A percentile compares a stretch with the other conserved stretches of the same genome.
Evolutionary conservation across 2,329 filamentous ascomycete genomes (phyloP).

Genomic region (Teratosphaeria viscida): DNA sequence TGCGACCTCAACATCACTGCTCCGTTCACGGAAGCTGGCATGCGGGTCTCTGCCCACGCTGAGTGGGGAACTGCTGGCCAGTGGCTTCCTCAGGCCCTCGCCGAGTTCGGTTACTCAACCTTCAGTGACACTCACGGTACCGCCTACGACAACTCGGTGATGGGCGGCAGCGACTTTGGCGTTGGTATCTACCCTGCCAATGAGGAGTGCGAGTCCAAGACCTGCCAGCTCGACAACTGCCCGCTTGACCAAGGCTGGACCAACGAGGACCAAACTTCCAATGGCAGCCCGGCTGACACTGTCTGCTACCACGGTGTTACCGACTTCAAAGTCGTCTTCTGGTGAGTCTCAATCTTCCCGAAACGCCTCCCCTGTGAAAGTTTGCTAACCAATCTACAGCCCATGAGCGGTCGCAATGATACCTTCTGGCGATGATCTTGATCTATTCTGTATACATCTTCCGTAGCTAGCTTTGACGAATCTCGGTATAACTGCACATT

Average conservation of each 20-base stretch:
- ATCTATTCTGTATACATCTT: neutral
- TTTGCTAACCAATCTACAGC: neutral
- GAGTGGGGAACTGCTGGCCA: slow-evolving; percentile 17
- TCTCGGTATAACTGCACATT: neutral
- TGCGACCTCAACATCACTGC: slow-evolving; percentile 9
- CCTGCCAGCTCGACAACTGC: slow-evolving; percentile 16
- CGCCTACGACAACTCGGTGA: slow-evolving; percentile 18
- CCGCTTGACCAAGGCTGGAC: slow-evolving; percentile 17
- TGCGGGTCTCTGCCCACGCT: slow-evolving; percentile 20
- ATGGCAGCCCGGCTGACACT: slow-evolving; percentile 20
- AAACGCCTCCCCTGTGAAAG: neutral
- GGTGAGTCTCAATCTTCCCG: neutral
- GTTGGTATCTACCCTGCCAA: slow-evolving; percentile 16
- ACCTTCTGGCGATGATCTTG: neutral
- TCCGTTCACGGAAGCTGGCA: slow-evolving; percentile 15
- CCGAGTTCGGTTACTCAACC: slow-evolving; percentile 20
- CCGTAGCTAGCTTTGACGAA: neutral
- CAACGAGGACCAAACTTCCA: slow-evolving; percentile 12
- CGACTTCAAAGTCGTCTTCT: slow-evolving; percentile 20
- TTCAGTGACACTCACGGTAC: slow-evolving; percentile 14
- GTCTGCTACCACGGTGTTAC: slow-evolving; percentile 22
- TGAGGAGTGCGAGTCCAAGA: slow-evolving; percentile 14
- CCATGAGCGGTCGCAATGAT: neutral
- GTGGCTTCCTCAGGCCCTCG: slow-evolving; percentile 18
- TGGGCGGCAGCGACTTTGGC: slow-evolving; percentile 15